These are phyloP conservation scores for Talaromyces verruculosus DNA, from an alignment of 2,329 filamentous ascomycete genomes.

Conservation along the genomic window DNA sequence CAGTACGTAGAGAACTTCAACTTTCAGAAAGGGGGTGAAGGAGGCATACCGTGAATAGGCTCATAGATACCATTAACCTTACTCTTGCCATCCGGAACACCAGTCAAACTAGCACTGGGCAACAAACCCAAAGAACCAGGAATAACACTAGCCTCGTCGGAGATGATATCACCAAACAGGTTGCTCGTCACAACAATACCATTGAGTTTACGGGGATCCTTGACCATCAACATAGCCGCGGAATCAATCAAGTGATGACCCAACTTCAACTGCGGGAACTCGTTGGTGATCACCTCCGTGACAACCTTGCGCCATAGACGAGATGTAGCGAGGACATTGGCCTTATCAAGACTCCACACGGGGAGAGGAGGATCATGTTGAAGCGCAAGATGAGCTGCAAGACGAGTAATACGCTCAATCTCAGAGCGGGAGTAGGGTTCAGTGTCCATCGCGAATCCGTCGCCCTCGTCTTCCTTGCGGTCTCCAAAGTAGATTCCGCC, in stretches of 20 bases:
- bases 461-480: slow-evolving; percentile 71
- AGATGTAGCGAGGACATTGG: slow-evolving; percentile 89
- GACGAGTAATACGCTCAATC: slow-evolving; percentile 81
- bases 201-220: slow-evolving; percentile 84
- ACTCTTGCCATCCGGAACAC: slow-evolving; percentile 79
- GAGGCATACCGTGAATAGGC: slow-evolving; percentile 79
- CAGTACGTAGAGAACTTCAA: slow-evolving; percentile 1
- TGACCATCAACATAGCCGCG: slow-evolving; percentile 97
- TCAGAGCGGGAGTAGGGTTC: slow-evolving; percentile 83
- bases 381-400: slow-evolving; percentile 78
- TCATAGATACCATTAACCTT: slow-evolving; percentile 95
- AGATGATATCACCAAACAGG: slow-evolving; percentile 93
- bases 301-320: slow-evolving; percentile 87
- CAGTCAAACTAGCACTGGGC: slow-evolving; percentile 82
- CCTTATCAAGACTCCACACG: slow-evolving; percentile 91
- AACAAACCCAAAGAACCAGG: slow-evolving; percentile 85
- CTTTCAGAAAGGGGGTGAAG: not conserved
- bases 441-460: slow-evolving; percentile 75
- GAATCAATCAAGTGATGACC: slow-evolving; percentile 92
- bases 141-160: slow-evolving; percentile 91
- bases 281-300: slow-evolving; percentile 76
- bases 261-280: slow-evolving; percentile 83
- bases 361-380: slow-evolving; percentile 72
- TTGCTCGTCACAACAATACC: slow-evolving; percentile 92
- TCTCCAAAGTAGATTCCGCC: slow-evolving; percentile 96